Evolutionary conservation across 768 basidiomycete genomes (phyloP).

Genomic region (Amyloporia xantha): DNA sequence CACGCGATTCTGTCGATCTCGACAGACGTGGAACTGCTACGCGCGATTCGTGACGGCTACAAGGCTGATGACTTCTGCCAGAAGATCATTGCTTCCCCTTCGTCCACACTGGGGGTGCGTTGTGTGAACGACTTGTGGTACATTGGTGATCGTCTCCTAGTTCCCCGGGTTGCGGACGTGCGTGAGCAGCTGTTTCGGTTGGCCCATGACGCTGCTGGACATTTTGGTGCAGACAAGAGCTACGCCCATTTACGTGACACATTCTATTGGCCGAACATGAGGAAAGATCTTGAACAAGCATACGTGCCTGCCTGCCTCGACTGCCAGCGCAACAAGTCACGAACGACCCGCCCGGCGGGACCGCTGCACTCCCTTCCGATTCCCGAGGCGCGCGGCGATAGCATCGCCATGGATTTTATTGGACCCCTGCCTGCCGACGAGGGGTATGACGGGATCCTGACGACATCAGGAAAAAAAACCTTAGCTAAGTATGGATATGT

Average conservation of each 20-base stretch:
- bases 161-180: slow-evolving; percentile 11
- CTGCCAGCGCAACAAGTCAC: slow-evolving; percentile 30
- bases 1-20: slow-evolving; percentile 1
- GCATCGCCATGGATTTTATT: slow-evolving; percentile 26
- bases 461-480: no score
- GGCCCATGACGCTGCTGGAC: slow-evolving; percentile 15
- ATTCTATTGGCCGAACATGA: slow-evolving; percentile 27
- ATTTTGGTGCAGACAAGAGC: slow-evolving; percentile 16
- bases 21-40: slow-evolving; percentile 3
- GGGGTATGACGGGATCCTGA: slow-evolving; percentile 21
- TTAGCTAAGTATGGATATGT: no score
- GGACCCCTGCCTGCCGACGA: slow-evolving; percentile 23
- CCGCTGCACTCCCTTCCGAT: slow-evolving; percentile 21
- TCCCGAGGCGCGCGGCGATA: slow-evolving; percentile 14
- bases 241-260: slow-evolving; percentile 8
- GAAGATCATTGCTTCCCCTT: background rate
- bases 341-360: slow-evolving; percentile 12
- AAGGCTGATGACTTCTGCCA: slow-evolving; percentile 5
- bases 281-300: slow-evolving; percentile 19
- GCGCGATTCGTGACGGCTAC: slow-evolving; percentile 3
- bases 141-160: slow-evolving; percentile 15
- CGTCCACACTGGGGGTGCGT: background rate
- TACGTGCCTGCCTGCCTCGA: slow-evolving; percentile 28
- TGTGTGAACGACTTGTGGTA: slow-evolving; percentile 13
- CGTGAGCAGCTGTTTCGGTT: slow-evolving; percentile 10